A percentile compares a stretch with the other conserved stretches of the same genome.
These are phyloP conservation scores for Starmerella khaoyaiensis DNA, from an alignment of 805 yeast genomes.

Conservation along the genomic window DNA sequence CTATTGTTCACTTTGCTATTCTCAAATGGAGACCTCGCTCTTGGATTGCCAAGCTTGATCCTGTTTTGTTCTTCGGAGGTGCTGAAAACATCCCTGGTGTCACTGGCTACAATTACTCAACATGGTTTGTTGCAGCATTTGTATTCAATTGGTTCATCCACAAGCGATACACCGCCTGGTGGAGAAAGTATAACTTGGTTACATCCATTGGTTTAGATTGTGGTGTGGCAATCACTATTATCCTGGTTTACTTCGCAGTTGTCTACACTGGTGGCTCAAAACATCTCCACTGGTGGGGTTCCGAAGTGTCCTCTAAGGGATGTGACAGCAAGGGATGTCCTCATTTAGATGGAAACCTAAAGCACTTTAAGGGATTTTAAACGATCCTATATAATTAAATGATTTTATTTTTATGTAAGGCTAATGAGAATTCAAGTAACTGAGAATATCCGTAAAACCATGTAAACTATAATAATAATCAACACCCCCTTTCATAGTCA, in stretches of 20 bases:
- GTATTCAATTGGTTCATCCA: conserved; percentile 46
- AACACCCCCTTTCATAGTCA: too few relatives aligned
- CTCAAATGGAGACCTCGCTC: conserved; percentile 31
- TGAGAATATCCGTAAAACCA: too few relatives aligned
- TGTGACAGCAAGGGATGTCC: conserved; percentile 18
- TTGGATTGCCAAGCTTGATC: conserved; percentile 37
- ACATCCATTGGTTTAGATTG: conserved; percentile 59
- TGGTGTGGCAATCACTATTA: conserved; percentile 53
- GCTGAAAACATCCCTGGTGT: conserved; percentile 62
- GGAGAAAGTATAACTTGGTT: conserved; percentile 34
- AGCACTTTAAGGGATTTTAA: conserved; percentile 6
- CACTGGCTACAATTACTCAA: conserved; percentile 52
- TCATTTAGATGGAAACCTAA: conserved; percentile 5
- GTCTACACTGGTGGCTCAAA: conserved; percentile 31
- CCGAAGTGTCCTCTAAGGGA: conserved; percentile 25
- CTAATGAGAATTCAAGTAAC: too few relatives aligned
- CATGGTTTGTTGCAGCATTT: conserved; percentile 42
- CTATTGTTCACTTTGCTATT: conserved; percentile 32
- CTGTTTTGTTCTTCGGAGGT: conserved; percentile 54
- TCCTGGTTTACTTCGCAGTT: conserved; percentile 39
- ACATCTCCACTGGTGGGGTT: conserved; percentile 55
- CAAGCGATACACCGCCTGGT: conserved; percentile 47
- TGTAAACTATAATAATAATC: too few relatives aligned
- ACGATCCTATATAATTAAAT: too few relatives aligned
- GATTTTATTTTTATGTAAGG: too few relatives aligned